phyloP scores from a whole-genome alignment of 2,329 filamentous ascomycete genomes.

The Chalara sp. region DNA sequence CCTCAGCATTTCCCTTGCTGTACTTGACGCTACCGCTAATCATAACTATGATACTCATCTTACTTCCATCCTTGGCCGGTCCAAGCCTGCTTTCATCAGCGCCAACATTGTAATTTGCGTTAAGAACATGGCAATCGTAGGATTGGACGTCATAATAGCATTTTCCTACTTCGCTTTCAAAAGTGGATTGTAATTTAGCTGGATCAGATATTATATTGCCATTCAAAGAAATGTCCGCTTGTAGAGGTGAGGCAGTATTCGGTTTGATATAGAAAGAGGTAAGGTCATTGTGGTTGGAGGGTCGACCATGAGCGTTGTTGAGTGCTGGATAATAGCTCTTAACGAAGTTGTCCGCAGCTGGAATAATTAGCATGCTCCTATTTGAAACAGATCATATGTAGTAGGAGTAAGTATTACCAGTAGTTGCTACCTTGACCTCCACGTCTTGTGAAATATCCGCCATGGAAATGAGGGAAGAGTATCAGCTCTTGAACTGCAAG shows the following conservation, averaged over 20 bases:
- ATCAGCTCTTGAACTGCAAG: too few relatives aligned
- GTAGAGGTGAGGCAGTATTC: slow-evolving; percentile 44
- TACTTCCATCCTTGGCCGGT: slow-evolving; percentile 43
- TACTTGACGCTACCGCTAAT: slow-evolving; percentile 68
- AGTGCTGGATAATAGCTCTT: slow-evolving; percentile 72
- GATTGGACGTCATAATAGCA: slow-evolving; percentile 67
- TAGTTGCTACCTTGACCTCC: slow-evolving; percentile 29
- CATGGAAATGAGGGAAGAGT: slow-evolving; percentile 11
- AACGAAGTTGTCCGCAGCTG: slow-evolving; percentile 66
- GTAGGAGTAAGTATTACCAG: slow-evolving; percentile 22
- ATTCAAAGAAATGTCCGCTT: slow-evolving; percentile 72
- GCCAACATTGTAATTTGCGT: slow-evolving; percentile 54
- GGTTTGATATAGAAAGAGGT: slow-evolving; percentile 64
- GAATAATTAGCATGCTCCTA: too few relatives aligned
- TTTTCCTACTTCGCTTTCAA: slow-evolving; percentile 54
- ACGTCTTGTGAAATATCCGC: slow-evolving; percentile 42
- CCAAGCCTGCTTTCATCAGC: slow-evolving; percentile 40
- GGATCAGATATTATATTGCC: slow-evolving; percentile 60
- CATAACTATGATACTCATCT: slow-evolving; percentile 66
- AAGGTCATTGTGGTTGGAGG: slow-evolving; percentile 34
- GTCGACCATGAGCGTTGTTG: slow-evolving; percentile 43
- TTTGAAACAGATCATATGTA: too few relatives aligned
- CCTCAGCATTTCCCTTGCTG: slow-evolving; percentile 47
- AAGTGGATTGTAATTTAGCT: slow-evolving; percentile 59
- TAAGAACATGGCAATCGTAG: slow-evolving; percentile 72